Conservation (phyloP, 1,139 yeast species). For the Diutina sp. region DNA sequence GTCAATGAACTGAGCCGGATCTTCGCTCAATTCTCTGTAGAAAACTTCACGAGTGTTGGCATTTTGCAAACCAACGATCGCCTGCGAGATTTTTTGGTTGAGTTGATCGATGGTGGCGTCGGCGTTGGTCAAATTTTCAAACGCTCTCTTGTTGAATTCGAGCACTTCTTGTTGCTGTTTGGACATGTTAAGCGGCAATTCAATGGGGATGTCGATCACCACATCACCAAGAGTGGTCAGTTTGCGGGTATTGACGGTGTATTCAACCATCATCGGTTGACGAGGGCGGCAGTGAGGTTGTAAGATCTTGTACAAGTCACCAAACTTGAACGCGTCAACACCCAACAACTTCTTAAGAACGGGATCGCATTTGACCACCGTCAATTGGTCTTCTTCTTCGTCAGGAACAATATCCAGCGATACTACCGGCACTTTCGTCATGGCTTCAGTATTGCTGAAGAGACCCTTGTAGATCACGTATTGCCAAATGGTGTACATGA, state of each 20-base stretch:
- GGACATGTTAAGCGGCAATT: constrained; percentile 35
- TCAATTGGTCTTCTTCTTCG: constrained; percentile 21
- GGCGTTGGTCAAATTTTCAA: constrained; percentile 23
- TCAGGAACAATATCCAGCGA: constrained; percentile 14
- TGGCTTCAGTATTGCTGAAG: constrained; percentile 27
- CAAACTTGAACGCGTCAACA: constrained; percentile 43
- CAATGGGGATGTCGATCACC: constrained; percentile 63
- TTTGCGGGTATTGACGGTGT: constrained; percentile 60
- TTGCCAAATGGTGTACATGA: constrained; percentile 78
- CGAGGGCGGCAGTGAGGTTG: constrained; percentile 53
- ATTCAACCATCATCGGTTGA: constrained; percentile 67
- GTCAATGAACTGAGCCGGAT: constrained; percentile 67
- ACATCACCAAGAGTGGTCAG: constrained; percentile 74
- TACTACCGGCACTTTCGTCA: constrained; percentile 28
- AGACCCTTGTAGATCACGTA: constrained; percentile 69
- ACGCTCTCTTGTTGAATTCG: constrained; percentile 25
- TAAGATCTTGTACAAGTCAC: constrained; percentile 62
- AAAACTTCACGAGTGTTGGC: constrained; percentile 40
- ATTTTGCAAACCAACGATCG: constrained; percentile 54
- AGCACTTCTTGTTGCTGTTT: constrained; percentile 25
- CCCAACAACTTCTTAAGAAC: constrained; percentile 46
- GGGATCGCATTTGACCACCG: constrained; percentile 55
- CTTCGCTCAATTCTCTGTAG: constrained; percentile 56
- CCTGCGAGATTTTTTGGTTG: constrained; percentile 48
- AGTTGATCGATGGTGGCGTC: constrained; percentile 43